Percentiles rank a stretch among this genome's conserved stretches.
Evolutionary conservation across 257 asterid genomes (phyloP).

Genomic region (Nicotiana obtusifolia): DNA sequence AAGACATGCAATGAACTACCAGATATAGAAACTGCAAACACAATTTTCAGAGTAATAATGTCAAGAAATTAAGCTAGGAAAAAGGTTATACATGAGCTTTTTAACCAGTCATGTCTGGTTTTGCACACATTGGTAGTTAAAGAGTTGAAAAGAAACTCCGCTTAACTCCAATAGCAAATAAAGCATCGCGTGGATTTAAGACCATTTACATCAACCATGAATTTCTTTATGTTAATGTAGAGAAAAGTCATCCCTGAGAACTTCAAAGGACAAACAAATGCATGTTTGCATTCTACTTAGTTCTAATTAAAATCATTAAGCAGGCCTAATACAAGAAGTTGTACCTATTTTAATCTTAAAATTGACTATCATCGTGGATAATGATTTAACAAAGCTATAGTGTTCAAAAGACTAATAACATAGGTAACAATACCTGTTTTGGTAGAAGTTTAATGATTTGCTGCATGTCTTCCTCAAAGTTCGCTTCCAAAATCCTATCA

Average conservation of each 20-base stretch:
- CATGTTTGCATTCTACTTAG: background rate
- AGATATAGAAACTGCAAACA: background rate
- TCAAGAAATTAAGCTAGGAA: background rate
- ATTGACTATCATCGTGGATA: background rate
- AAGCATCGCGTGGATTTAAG: background rate
- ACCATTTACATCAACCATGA: background rate
- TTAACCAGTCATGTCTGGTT: background rate
- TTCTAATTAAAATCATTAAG: background rate
- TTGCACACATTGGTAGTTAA: background rate
- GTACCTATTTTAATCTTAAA: background rate
- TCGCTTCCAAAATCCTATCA: conserved; percentile 90
- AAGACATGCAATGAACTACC: background rate
- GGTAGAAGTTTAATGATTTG: conserved; percentile 75
- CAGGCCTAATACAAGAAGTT: background rate
- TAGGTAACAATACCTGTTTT: conserved; percentile 54
- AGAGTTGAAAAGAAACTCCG: background rate
- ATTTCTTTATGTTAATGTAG: background rate
- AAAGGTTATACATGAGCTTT: background rate
- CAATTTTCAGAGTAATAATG: background rate
- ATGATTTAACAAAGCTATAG: background rate
- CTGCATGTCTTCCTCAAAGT: conserved; percentile 93
- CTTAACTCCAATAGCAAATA: background rate
- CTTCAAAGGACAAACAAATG: background rate
- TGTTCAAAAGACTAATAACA: background rate
- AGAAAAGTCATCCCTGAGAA: background rate